Evolutionary conservation across 352 stramenopile species (phyloP), one percentile per base, ranked within the genome.

Genomic region (Thalassiosira exigua): DNA sequence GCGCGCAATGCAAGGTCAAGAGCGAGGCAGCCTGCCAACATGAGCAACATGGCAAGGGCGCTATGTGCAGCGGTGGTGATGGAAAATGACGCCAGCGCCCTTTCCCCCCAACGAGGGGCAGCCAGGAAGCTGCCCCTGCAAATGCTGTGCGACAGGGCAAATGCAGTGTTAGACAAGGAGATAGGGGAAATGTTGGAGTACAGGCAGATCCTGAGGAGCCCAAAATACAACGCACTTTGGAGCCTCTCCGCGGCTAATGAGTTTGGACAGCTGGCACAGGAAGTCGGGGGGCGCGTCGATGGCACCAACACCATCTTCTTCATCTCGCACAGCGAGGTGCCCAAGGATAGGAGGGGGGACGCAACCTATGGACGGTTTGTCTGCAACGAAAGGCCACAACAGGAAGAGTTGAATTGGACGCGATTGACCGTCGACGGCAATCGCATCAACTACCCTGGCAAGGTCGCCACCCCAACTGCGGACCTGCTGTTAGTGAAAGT

Each of bases 291-390:
- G 2, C 19, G 62, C 3, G 30, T 57, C 14, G 2, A 32, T 5
- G 75, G 52, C 9, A 83, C 68, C 36, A 62, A 83, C 14, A 80
- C 68, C n/a, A 84, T 86, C 30, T 22, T 44, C 0, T 84, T 88
- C 44, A 84, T 88, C 19, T 24, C 14, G 9, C 3, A 60, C 29
- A 12, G 57, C 3, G 56, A 78, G 0, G 39, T 86, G 0, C 73
- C 82, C 0, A 30, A 33, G 39, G 60, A 75, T 2, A 48, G 60
- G 9, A 0, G 11, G 1, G 58, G 59, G 44, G 66, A 75, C 48
- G 54, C 68, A 11, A 75, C 42, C 0, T 84, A 89, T 39, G 60
- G 19, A 24, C 1, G 41, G 1, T 67, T 62, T 56, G 27, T 67
- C 0, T 68, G 69, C 33, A 39, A 1, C 0, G 22, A 56, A 0